phyloP scores from a whole-genome alignment of 140 eudicot species.

The Erigeron philadelphicus region DNA sequence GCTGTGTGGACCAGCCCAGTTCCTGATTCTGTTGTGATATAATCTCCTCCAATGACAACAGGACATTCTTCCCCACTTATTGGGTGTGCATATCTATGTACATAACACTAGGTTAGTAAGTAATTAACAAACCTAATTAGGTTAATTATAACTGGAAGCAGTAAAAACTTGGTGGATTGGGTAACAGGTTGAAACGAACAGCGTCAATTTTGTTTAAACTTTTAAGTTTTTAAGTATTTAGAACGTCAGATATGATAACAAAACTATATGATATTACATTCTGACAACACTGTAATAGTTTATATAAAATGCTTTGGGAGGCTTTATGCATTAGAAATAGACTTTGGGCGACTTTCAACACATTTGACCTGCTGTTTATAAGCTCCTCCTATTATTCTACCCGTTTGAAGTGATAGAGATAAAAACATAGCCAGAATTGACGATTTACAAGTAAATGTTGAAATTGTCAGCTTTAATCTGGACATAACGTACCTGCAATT shows the following conservation, averaged over 20 bases:
- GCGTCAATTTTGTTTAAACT: background rate
- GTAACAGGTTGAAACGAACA: background rate
- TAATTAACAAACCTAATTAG: background rate
- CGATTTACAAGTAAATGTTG: background rate
- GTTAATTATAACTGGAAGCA: background rate
- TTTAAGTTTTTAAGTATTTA: background rate
- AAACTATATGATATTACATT: background rate
- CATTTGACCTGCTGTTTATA: background rate
- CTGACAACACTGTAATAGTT: background rate
- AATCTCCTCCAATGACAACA: conserved; percentile 94
- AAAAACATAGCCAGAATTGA: background rate
- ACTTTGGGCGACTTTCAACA: background rate
- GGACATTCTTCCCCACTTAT: conserved; percentile 82
- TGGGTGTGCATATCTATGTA: conserved; percentile 71
- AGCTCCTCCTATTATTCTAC: background rate
- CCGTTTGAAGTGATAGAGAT: background rate
- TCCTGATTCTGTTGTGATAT: conserved; percentile 97
- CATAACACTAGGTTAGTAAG: conserved; percentile 10
- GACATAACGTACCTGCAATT: conserved; percentile 53
- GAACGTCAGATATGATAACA: background rate
- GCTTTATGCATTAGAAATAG: background rate
- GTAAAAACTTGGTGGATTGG: background rate
- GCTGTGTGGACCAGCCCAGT: conserved; percentile 99
- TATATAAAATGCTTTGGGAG: background rate
- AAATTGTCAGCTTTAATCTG: background rate